A percentile compares a stretch with the other conserved stretches of the same genome.
phyloP scores from a whole-genome alignment of 2,329 filamentous ascomycete species.

The Xylaria sp. region DNA sequence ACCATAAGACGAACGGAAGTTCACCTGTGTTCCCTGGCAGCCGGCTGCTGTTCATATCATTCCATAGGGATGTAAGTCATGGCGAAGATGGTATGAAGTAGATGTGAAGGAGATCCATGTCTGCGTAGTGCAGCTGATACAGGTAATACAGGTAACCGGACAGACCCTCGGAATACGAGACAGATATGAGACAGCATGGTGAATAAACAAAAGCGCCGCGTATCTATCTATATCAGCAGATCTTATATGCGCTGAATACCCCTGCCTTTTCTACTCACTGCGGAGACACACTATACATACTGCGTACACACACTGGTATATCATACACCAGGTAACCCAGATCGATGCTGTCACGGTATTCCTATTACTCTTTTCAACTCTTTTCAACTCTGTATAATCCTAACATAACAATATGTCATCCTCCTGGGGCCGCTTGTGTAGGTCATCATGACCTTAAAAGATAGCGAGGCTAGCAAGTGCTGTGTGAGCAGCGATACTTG shows the following conservation, averaged over 20 bases:
- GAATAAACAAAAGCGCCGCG: slow-evolving; percentile 9
- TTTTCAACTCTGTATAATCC: not conserved
- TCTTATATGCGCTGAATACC: slow-evolving; percentile 21
- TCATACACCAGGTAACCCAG: too few species aligned
- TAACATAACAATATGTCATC: too few species aligned
- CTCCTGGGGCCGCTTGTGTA: too few species aligned
- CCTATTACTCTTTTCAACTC: not conserved
- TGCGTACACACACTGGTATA: too few species aligned
- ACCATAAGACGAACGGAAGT: not conserved
- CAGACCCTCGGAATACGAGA: slow-evolving; percentile 24
- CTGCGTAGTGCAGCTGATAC: slow-evolving; percentile 11
- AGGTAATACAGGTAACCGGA: slow-evolving; percentile 13
- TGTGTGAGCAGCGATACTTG: not conserved
- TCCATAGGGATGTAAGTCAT: not conserved
- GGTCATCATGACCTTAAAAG: too few species aligned
- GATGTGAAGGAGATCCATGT: slow-evolving; percentile 16
- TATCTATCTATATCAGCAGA: slow-evolving; percentile 18
- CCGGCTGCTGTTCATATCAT: slow-evolving; percentile 1
- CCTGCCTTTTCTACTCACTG: not conserved
- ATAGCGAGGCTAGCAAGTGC: not conserved
- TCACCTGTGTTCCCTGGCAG: not conserved
- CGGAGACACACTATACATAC: too few species aligned
- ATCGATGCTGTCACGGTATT: not conserved
- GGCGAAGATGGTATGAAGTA: slow-evolving; percentile 9
- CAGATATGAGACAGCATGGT: slow-evolving; percentile 25